phyloP scores from a whole-genome alignment of 2,329 filamentous ascomycete genomes.

The Cadophora sp. region DNA sequence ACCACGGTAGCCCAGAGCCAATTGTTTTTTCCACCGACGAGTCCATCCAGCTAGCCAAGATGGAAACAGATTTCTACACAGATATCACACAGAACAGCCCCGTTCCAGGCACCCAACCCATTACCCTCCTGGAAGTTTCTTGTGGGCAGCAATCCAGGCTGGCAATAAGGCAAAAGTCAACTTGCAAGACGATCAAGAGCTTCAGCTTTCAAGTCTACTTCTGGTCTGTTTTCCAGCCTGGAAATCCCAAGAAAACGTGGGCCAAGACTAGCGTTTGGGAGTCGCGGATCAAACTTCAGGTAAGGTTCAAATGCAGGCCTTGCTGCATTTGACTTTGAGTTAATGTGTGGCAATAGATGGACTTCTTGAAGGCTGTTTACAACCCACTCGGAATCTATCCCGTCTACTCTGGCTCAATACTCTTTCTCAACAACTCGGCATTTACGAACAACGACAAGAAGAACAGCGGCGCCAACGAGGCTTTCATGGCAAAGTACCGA shows the following conservation, averaged over 20 bases:
- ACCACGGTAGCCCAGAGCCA: not conserved
- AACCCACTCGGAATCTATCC: slow-evolving; percentile 1
- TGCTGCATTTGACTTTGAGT: not conserved
- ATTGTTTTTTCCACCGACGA: not conserved
- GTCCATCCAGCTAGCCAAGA: not conserved
- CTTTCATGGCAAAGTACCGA: slow-evolving; percentile 2
- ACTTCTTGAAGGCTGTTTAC: not conserved
- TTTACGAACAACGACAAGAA: slow-evolving; percentile 2
- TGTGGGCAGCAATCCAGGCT: not conserved
- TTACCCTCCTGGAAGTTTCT: not conserved
- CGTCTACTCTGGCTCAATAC: not conserved
- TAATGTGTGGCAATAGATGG: not conserved
- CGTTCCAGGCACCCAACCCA: not conserved
- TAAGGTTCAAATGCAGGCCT: not conserved
- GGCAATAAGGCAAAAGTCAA: not conserved
- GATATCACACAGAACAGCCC: slow-evolving; percentile 4
- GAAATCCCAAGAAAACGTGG: not conserved
- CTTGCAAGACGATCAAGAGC: not conserved
- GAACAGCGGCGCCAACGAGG: not conserved
- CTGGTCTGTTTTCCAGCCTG: slow-evolving; percentile 8
- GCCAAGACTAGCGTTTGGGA: slow-evolving; percentile 5
- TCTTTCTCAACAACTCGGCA: not conserved
- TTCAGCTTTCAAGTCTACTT: slow-evolving; percentile 2
- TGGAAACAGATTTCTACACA: slow-evolving; percentile 9
- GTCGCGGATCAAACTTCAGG: slow-evolving; percentile 1